Base-by-base conservation (phyloP, 2,329 filamentous ascomycete genomes). In the Aspergillus quadricinctus region DNA sequence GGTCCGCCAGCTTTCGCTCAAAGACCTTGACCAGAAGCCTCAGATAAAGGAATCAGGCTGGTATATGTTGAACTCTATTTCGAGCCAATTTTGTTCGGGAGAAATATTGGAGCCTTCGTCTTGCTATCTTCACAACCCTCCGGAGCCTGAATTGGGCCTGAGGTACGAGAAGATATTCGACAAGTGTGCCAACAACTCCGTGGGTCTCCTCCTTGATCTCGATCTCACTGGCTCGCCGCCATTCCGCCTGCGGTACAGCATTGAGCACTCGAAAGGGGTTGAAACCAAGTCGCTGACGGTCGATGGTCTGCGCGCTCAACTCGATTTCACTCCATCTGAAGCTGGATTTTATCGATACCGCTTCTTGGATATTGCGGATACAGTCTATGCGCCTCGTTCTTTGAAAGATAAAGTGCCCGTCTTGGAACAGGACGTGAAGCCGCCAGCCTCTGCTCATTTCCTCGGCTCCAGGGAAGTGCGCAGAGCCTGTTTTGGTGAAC, bases 91-190 rank as follows among this genome's bases (percentile, higher is more conserved):
- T 58, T 99, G 94, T 69, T 80, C 85, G 35, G 94, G 94, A 48
- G 92, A 97, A 64, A 86, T 99, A 4, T 82, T 93, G 61, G 94
- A 99, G 71, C 94, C 94, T 28, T 90, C 93, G 2, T 94, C 92
- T n/a, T 97, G 93, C 72, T 80, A 96, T 57, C 78, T 99, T 53
- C 81, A 95, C 62, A 99, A 97, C 63, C 94, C 94, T 4, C 87
- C 94, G 0, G 88, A 96, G 74, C 94, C 94, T 9, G 85, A 88
- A 54, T 73, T 99, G 56, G 80, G 84, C 4, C 78, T 99, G 50
- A 83, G 82, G 31, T 81, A 86, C 6, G 89, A 96, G 64, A 88
- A 92, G 60, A 92, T 99, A 46, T 89, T 90, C 52, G 94, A 99
- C 73, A 96, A 95, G 70, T 99, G 94, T 71, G 93, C 92, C 37